These are phyloP conservation scores for Paragyromitra xinjiangensis DNA, from an alignment of 495 filamentous ascomycete genomes.

Conservation along the genomic window DNA sequence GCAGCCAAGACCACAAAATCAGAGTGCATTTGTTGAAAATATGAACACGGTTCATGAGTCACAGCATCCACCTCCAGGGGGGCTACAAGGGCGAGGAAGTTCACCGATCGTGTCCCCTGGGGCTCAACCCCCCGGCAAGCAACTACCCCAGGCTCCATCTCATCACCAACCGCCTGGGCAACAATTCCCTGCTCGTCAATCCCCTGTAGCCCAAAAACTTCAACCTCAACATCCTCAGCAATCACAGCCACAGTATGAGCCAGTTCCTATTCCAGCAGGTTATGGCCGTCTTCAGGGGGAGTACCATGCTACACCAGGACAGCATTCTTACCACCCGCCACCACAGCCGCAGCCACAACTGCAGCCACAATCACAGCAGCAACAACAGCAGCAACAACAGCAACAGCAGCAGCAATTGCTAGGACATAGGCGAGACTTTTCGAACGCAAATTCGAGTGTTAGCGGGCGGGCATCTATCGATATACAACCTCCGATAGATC, in stretches of 20 bases:
- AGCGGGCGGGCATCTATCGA: conserved; percentile 23
- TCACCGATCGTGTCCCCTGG: conserved; percentile 2
- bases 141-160: conserved; percentile 19
- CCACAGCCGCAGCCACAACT: background rate
- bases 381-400: background rate
- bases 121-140: conserved; percentile 3
- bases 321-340: conserved; percentile 18
- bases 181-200: conserved; percentile 24
- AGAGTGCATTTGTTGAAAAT: conserved; percentile 26
- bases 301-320: conserved; percentile 22
- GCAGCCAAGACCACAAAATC: conserved; percentile 29
- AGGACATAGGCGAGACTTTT: conserved; percentile 8
- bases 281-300: conserved; percentile 46
- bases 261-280: conserved; percentile 46
- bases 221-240: conserved; percentile 25
- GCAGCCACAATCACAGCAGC: background rate
- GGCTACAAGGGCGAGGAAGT: conserved; percentile 18
- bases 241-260: conserved; percentile 42
- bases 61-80: conserved; percentile 12
- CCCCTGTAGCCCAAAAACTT: background rate
- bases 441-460: conserved; percentile 29
- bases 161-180: conserved; percentile 32
- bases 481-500: conserved; percentile 19
- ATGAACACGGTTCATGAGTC: conserved; percentile 14
- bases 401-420: conserved; percentile 11